These are phyloP conservation scores for Xylariaceae sp. DNA, from an alignment of 2,329 filamentous ascomycete species.

Conservation along the genomic window DNA sequence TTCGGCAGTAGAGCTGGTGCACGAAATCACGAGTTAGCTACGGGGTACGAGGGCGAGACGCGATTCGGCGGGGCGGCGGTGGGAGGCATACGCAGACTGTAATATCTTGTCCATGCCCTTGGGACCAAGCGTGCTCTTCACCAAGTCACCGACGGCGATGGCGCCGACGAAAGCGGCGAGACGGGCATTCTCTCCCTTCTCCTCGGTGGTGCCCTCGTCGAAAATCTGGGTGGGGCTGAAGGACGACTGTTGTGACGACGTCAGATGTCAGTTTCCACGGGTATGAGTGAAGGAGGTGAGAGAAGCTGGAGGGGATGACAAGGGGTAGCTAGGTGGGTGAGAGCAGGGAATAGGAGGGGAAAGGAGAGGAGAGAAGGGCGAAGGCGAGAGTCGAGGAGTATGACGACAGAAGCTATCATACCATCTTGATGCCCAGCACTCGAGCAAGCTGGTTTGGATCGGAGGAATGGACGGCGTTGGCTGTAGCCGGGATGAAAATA, in stretches of 20 bases:
- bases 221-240: slow-evolving; percentile 97
- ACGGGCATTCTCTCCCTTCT: slow-evolving; percentile 98
- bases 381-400: no score
- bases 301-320: no score
- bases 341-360: no score
- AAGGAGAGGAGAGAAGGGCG: no score
- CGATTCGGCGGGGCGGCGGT: neutral
- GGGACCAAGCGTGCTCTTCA: slow-evolving; percentile 93
- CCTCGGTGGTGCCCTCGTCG: slow-evolving; percentile 90
- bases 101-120: slow-evolving; percentile 99
- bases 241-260: slow-evolving; percentile 40
- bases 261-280: no score
- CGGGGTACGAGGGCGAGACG: neutral
- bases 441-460: neutral
- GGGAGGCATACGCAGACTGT: slow-evolving; percentile 73
- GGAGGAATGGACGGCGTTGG: neutral
- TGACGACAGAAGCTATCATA: neutral
- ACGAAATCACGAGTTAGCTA: slow-evolving; percentile 6
- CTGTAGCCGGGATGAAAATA: neutral
- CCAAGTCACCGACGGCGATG: slow-evolving; percentile 93
- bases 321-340: no score
- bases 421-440: slow-evolving; percentile 14
- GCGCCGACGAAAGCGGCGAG: slow-evolving; percentile 97
- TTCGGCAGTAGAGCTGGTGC: slow-evolving; percentile 76
- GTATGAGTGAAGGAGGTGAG: no score